Evolutionary conservation across 495 filamentous ascomycete genomes (phyloP).

Genomic region (Neurospora sp.): DNA sequence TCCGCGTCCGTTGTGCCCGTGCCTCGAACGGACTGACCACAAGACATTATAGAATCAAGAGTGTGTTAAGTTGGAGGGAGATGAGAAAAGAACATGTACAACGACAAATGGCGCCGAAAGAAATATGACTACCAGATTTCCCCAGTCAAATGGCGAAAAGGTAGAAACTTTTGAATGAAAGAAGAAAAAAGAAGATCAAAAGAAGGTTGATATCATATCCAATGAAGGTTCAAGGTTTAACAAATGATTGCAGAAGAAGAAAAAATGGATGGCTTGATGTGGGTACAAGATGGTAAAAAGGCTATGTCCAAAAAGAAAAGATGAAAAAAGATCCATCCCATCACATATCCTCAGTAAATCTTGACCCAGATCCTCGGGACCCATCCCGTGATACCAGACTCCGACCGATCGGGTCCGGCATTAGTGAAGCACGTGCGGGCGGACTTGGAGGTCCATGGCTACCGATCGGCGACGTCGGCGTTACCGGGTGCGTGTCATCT

Average conservation of each 20-base stretch:
- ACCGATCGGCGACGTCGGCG: slow-evolving; percentile 17
- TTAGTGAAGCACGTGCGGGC: slow-evolving; percentile 1
- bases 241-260: neutral
- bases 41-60: neutral
- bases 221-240: neutral
- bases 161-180: neutral
- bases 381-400: slow-evolving; percentile 36
- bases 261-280: neutral
- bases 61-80: neutral
- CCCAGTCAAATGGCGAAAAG: no score
- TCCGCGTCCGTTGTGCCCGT: neutral
- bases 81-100: neutral
- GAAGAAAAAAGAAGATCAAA: neutral
- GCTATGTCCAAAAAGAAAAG: neutral
- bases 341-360: slow-evolving; percentile 46
- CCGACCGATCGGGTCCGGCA: slow-evolving; percentile 31
- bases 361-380: slow-evolving; percentile 34
- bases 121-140: neutral
- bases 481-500: slow-evolving; percentile 10
- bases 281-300: neutral
- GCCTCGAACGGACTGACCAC: neutral
- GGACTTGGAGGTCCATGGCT: neutral
- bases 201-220: neutral
- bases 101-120: neutral
- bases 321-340: neutral